Evolutionary conservation across 352 stramenopile genomes (phyloP), one percentile per base, ranked within the genome.

Genomic region (Globisporangium echinulatum): DNA sequence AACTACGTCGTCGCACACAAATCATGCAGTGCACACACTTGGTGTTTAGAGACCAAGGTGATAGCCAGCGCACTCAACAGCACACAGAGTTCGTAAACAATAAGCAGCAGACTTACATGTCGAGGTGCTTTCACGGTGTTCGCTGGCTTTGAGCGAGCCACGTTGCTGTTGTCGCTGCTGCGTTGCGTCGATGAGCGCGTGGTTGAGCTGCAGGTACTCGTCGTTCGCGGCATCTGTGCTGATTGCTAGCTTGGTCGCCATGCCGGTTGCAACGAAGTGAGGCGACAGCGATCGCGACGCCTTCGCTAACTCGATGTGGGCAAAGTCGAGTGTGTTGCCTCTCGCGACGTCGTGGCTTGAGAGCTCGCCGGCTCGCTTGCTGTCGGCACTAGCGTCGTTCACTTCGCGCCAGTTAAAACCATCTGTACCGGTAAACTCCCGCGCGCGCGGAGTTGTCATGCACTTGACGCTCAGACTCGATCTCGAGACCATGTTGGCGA

Each of bases 401-500:
- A 57, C 46, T 36, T 62, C 57, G 49, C 33, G 49, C 57, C 57
- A 62, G 42, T 40, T 51, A 42, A 47, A 47, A 7, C 25, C 55
- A 5, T 25, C 39, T 50, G 42, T 5, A 13, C 9, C 15, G 9
- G 10, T 47, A 47, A 13, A 42, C 3, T 15, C 17, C 10, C 39
- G n/a, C 19, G 14, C 54, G 10, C 43, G 17, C 13, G 43, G 6
- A 36, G 52, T 36, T 19, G 42, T 7, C 4, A 33, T 33, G 3
- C 19, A 25, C 10, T 63, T 76, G n/a, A 33, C 19, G 4, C 48
- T 52, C 7, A 67, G 62, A 13, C 58, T 64, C 1, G 66, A 53
- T 17, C 55, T 67, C 1, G 58, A 42, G 9, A 62, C 66, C 54
- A 74, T 72, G 55, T 70, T 72, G 38, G 68, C 49, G 33, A 66